Percentiles rank a stretch among this genome's conserved stretches.
These are phyloP conservation scores for Mercurialis annua DNA, from an alignment of 345 rosid species.

Conservation along the genomic window DNA sequence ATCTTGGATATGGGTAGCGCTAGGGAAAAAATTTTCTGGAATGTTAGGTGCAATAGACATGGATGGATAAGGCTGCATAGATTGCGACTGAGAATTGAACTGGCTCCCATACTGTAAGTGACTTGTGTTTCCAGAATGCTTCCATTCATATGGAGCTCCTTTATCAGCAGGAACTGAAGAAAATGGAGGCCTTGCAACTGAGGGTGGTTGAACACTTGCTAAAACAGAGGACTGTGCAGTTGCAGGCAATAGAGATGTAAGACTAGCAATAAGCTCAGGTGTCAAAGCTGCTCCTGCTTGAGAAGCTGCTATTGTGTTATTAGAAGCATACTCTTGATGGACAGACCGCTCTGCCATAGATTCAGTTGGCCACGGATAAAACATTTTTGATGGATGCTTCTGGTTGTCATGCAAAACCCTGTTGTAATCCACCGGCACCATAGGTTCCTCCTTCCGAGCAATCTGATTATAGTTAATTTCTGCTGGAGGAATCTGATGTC, in stretches of 20 bases:
- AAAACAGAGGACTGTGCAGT: constrained; percentile 41
- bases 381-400: constrained; percentile 39
- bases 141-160: constrained; percentile 49
- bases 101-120: constrained; percentile 49
- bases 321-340: constrained; percentile 35
- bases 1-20: constrained; percentile 45
- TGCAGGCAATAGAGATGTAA: constrained; percentile 64
- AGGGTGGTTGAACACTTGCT: constrained; percentile 43
- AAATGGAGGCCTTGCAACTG: constrained; percentile 35
- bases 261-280: constrained; percentile 78
- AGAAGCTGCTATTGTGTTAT: constrained; percentile 34
- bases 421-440: constrained; percentile 34
- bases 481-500: constrained; percentile 32
- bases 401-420: constrained; percentile 47
- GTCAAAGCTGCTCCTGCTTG: constrained; percentile 67
- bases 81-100: constrained; percentile 39
- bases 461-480: constrained; percentile 38
- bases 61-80: constrained; percentile 43
- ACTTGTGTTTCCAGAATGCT: constrained; percentile 37
- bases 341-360: constrained; percentile 32
- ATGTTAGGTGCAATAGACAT: constrained; percentile 35
- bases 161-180: constrained; percentile 36
- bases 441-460: constrained; percentile 40
- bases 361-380: constrained; percentile 34
- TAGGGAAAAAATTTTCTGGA: constrained; percentile 40